Evolutionary conservation across 2,329 filamentous ascomycete genomes (phyloP), one percentile per base, ranked within the genome.

Genomic region (Pezicula radicicola): DNA sequence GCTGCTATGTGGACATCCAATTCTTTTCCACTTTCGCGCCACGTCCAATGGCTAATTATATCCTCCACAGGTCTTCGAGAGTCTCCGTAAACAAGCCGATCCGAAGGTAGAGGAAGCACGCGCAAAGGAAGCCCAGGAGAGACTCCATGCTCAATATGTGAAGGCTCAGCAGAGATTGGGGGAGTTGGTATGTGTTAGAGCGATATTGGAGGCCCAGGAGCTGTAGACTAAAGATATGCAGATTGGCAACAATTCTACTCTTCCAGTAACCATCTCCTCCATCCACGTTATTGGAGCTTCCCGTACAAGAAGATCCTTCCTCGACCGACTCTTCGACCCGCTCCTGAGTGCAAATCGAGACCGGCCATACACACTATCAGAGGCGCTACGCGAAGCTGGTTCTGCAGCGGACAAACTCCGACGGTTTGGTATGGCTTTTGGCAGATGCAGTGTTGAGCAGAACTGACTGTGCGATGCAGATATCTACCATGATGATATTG

Each of bases 261-360:
- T 94, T 52, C 93, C 94, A 39, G 89, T 94, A 63, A 90, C 91
- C 13, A 87, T 99, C 67, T 89, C 89, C 62, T 89, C 90, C 42
- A 82, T 99, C 66, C 84, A 88, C 62, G 78, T 99, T 55, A 83
- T 95, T 55, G 89, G 91, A 66, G 91, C 90, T 42, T 80, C 81
- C 55, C 85, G 94, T 66, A 96, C 93, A n/a, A 84, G 94, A 57
- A 81, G 82, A 62, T 78, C 80, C 57, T 97, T 99, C 70, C 84
- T 99, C 50, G 82, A 95, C 67, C 84, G 85, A 35, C 77, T 97
- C 53, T 85, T 97, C 70, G 75, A 84, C 51, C 91, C 93, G 6
- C 71, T 97, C 8, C 75, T 97, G 47, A 83, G 82, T 63, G 81
- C 80, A 48, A 84, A 87, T 61, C 76, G 80, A 59, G 80, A 84